Conservation (phyloP, 345 rosid species). For the Corchorus olitorius region DNA sequence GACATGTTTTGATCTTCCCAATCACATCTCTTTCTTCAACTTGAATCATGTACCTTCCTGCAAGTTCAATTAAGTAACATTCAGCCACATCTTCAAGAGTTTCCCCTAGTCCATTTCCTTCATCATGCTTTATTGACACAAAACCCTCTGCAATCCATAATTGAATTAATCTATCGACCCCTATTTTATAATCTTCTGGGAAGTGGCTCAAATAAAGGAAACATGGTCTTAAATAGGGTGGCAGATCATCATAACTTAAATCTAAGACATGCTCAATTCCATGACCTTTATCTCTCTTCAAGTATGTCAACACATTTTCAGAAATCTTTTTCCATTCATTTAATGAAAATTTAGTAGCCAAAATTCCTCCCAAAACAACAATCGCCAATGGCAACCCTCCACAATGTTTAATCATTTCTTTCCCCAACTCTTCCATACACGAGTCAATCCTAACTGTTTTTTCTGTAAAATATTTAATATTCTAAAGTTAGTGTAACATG, state of each 20-base stretch:
- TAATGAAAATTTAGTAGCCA: neutral
- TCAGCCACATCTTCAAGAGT: too few relatives aligned
- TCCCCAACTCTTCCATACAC: too few relatives aligned
- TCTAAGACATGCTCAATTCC: neutral
- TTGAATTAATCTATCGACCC: slow-evolving; percentile 24
- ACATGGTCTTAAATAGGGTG: slow-evolving; percentile 35
- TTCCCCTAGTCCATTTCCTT: slow-evolving; percentile 12
- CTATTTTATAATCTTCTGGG: slow-evolving; percentile 35
- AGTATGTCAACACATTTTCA: slow-evolving; percentile 16
- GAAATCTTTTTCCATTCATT: slow-evolving; percentile 7
- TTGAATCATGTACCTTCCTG: too few relatives aligned
- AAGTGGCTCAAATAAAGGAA: slow-evolving; percentile 36
- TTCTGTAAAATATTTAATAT: too few relatives aligned
- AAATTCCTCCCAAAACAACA: too few relatives aligned
- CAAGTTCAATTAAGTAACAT: too few relatives aligned
- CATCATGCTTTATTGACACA: neutral
- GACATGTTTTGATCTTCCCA: too few relatives aligned
- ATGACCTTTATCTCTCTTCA: slow-evolving; percentile 4
- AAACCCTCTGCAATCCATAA: slow-evolving; percentile 57
- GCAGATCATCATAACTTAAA: slow-evolving; percentile 39
- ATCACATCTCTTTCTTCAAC: too few relatives aligned
- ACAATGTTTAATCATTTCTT: too few relatives aligned
- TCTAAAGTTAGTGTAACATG: too few relatives aligned
- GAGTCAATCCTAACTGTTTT: too few relatives aligned
- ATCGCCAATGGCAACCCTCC: too few relatives aligned